phyloP scores from a whole-genome alignment of 805 yeast genomes.

The Lipomyces orientalis region DNA sequence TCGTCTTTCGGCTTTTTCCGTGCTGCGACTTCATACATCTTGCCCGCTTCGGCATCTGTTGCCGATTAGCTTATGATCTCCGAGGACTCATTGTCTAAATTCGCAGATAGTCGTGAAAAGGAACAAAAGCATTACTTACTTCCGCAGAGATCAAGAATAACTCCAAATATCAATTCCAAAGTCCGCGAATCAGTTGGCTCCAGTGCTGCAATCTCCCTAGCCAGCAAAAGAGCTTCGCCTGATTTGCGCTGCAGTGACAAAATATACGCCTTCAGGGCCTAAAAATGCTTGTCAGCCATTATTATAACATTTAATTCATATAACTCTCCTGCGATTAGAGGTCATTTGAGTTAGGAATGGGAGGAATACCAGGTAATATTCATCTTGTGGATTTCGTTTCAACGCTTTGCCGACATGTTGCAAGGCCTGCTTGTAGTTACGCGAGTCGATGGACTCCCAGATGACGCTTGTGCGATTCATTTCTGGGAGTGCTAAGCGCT shows the following conservation, averaged over 20 bases:
- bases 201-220: constrained; percentile 20
- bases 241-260: constrained; percentile 30
- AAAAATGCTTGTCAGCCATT: not conserved
- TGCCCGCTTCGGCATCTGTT: constrained; percentile 28
- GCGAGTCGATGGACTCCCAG: constrained; percentile 37
- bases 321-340: not conserved
- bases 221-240: constrained; percentile 27
- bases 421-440: constrained; percentile 35
- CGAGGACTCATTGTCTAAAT: not conserved
- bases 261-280: constrained; percentile 33
- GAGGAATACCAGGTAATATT: constrained; percentile 21
- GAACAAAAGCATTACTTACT: constrained; percentile 16
- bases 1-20: constrained; percentile 34
- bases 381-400: constrained; percentile 34
- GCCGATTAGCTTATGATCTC: not conserved
- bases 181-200: constrained; percentile 25
- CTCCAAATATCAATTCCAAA: constrained; percentile 33
- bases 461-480: constrained; percentile 28
- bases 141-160: constrained; percentile 24
- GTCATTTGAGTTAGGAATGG: too few relatives aligned
- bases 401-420: constrained; percentile 32
- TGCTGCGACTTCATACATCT: constrained; percentile 32
- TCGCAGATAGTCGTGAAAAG: not conserved
- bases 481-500: not conserved
- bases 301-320: not conserved